phyloP scores from a whole-genome alignment of 192 early-diverging fungal species.

The Coemansia sp. region DNA sequence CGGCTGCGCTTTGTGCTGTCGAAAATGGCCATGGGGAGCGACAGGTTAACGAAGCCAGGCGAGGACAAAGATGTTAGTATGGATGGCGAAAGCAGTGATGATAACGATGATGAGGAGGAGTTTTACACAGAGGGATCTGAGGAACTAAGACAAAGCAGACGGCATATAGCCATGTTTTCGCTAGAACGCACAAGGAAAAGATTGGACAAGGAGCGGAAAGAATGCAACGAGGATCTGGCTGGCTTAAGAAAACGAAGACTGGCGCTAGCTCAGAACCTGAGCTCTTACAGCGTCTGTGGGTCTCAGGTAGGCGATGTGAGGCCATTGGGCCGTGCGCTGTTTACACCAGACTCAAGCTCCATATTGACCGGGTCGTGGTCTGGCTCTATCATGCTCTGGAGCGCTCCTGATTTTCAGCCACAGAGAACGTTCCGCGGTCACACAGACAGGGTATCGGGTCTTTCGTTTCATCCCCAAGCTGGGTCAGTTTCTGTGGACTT shows the following conservation, averaged over 20 bases:
- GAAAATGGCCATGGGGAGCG: constrained; percentile 41
- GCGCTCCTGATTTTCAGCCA: constrained; percentile 71
- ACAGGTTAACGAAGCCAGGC: background rate
- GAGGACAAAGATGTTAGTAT: constrained; percentile 9
- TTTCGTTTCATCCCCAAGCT: constrained; percentile 84
- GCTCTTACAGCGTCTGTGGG: constrained; percentile 65
- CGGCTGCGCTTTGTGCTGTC: constrained; percentile 78
- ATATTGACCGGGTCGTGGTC: constrained; percentile 85
- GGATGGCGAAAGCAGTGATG: constrained; percentile 59
- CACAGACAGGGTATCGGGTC: constrained; percentile 82
- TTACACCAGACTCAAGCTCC: constrained; percentile 77
- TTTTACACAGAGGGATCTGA: constrained; percentile 80
- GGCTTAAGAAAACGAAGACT: constrained; percentile 44
- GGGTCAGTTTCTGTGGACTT: constrained; percentile 65
- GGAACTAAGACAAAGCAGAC: constrained; percentile 69
- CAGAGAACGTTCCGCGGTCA: constrained; percentile 73
- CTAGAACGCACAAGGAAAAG: constrained; percentile 68
- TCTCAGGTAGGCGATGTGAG: constrained; percentile 91
- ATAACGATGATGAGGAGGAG: constrained; percentile 68
- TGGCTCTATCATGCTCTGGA: constrained; percentile 87
- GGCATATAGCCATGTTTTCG: constrained; percentile 73
- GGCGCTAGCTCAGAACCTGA: constrained; percentile 47
- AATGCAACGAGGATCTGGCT: constrained; percentile 28
- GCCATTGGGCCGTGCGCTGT: constrained; percentile 73
- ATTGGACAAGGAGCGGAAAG: constrained; percentile 62